Evolutionary conservation across 345 rosid species (phyloP), one percentile per base, ranked within the genome.

Genomic region (Linum tenue): DNA sequence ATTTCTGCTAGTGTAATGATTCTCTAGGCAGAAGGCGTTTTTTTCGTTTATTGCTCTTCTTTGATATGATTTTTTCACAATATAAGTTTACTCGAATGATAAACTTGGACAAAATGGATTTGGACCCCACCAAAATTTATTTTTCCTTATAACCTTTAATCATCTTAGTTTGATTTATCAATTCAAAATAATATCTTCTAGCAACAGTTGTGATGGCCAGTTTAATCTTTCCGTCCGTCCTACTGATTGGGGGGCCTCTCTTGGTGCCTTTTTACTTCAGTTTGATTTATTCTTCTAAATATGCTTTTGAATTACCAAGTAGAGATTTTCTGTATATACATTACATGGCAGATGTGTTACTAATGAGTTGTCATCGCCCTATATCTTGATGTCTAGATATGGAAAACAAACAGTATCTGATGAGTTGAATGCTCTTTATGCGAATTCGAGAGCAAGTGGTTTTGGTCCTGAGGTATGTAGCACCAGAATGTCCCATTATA

Each of bases 381-480:
- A 9, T 48, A 40, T 39, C 37, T 63, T 69, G 63, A 60, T 66
- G 42, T 73, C 57, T 75, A 91, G 96, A 75, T 91, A 85, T 37
- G 98, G 96, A 14, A 89, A 82, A 75, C 98, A 86, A 80, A 86
- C 73, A 73, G 73, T 69, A 73, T 86, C 86, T 60, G 90, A 84
- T 58, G 92, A 86, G 64, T 81, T 89, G 66, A 91, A 79, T 79
- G 73, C 83, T 58, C 82, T 92, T 50, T 89, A 89, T 75, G 84
- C 77, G 75, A 81, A 81, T 75, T 89, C 98, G 10, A 80, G 98
- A 66, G 92, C 91, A 44, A 73, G 79, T 71, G 95, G 98, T 67
- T 89, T 92, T 80, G 97, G 98, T 50, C 67, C 81, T 0, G 98
- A 92, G 95, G 98, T 87, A 70, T 35, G 55, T 50, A 59, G 62